Conservation (phyloP, 495 filamentous ascomycete genomes). For the Penicillium riverlandense region DNA sequence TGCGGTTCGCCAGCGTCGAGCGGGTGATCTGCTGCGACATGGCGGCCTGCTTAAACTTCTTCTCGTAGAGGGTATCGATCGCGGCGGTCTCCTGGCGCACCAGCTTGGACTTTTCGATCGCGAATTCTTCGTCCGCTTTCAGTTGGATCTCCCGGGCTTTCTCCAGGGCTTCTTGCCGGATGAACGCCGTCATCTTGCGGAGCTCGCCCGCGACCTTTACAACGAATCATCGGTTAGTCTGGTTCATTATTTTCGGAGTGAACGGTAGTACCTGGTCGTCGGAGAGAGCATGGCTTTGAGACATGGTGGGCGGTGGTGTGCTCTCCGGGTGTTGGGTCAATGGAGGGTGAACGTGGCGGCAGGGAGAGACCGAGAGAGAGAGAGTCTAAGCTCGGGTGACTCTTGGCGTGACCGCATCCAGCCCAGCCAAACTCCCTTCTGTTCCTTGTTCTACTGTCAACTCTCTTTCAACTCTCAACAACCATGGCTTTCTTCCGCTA, state of each 20-base stretch:
- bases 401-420: slow-evolving; percentile 20
- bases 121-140: slow-evolving; percentile 97
- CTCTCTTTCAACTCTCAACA: slow-evolving; percentile 1
- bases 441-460: slow-evolving; percentile 5
- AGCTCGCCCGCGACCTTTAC: slow-evolving; percentile 90
- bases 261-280: slow-evolving; percentile 76
- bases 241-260: too few species aligned
- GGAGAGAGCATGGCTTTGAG: slow-evolving; percentile 85
- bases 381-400: slow-evolving; percentile 20
- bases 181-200: slow-evolving; percentile 99
- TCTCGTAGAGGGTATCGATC: slow-evolving; percentile 89
- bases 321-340: slow-evolving; percentile 5
- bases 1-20: slow-evolving; percentile 91
- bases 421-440: slow-evolving; percentile 9
- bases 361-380: slow-evolving; percentile 8
- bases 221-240: too few species aligned
- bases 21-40: slow-evolving; percentile 97
- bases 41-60: slow-evolving; percentile 94
- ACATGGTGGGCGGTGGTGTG: slow-evolving; percentile 57
- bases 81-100: slow-evolving; percentile 86
- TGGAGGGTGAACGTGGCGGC: slow-evolving; percentile 16
- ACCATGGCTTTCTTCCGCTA: slow-evolving; percentile 20
- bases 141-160: slow-evolving; percentile 95
- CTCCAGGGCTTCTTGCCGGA: slow-evolving; percentile 94
- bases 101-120: slow-evolving; percentile 96